These are phyloP conservation scores for Takashimella koratensis DNA, from an alignment of 1,284 basidiomycete genomes.

Conservation along the genomic window DNA sequence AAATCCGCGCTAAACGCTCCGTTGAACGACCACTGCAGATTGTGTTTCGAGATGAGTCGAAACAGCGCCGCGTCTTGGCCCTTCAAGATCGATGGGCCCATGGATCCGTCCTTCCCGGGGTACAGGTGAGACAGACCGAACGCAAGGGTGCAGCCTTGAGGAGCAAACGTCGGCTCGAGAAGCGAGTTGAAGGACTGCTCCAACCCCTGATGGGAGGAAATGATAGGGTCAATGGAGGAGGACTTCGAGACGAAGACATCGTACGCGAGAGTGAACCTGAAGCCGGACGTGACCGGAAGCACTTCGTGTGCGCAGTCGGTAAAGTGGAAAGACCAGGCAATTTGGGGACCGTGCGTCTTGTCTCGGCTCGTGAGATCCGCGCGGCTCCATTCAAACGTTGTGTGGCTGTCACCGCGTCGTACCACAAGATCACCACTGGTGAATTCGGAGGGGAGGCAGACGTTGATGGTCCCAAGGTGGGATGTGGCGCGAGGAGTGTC, in stretches of 20 bases:
- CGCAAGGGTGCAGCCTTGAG: neutral
- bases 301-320: conserved; percentile 55
- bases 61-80: no score
- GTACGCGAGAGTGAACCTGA: conserved; percentile 51
- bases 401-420: conserved; percentile 7
- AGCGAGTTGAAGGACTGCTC: neutral
- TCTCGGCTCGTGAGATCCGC: neutral
- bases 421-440: conserved; percentile 24
- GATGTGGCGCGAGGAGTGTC: neutral
- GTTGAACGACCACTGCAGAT: no score
- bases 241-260: conserved; percentile 48
- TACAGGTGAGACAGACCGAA: no score
- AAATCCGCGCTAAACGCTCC: no score
- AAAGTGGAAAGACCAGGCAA: conserved; percentile 40
- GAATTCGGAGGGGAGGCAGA: conserved; percentile 23
- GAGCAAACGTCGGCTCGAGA: neutral
- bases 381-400: conserved; percentile 16
- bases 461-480: conserved; percentile 13
- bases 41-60: no score
- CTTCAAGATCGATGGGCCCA: no score
- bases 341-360: neutral
- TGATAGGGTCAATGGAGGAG: neutral
- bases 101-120: no score
- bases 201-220: neutral
- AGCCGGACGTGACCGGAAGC: conserved; percentile 47